Evolutionary conservation across 2,329 filamentous ascomycete species (phyloP).

Genomic region (Uncinocarpus reesii): DNA sequence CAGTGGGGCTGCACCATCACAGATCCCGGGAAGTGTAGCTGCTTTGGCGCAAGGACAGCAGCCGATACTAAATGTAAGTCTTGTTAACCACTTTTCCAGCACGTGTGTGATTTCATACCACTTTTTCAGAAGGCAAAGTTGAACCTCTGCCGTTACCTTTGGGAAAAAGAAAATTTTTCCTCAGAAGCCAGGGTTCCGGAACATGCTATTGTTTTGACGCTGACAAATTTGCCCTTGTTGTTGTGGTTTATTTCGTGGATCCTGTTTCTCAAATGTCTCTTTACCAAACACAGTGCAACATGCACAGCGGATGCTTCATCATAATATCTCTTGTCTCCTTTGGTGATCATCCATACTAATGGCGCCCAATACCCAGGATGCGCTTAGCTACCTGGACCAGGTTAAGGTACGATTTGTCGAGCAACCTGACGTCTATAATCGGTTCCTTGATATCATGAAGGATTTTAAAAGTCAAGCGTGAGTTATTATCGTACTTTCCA

Average conservation of each 20-base stretch:
- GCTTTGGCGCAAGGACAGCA: conserved; percentile 67
- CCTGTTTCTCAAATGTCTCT: background rate
- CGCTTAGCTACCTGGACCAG: conserved; percentile 91
- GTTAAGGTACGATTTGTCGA: conserved; percentile 97
- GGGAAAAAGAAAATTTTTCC: background rate
- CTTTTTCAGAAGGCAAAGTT: background rate
- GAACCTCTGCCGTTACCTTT: background rate
- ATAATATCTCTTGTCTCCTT: background rate
- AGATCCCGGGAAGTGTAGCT: conserved; percentile 43
- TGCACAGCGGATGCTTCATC: background rate
- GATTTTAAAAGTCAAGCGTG: conserved; percentile 97
- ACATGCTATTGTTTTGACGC: background rate
- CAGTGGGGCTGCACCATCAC: conserved; percentile 33
- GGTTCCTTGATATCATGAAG: conserved; percentile 98
- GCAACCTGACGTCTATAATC: conserved; percentile 93
- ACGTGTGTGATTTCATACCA: background rate
- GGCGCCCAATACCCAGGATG: conserved; percentile 51
- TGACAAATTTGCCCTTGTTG: background rate
- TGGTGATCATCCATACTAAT: conserved; percentile 16
- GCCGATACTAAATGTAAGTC: conserved; percentile 60
- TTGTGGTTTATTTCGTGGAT: conserved; percentile 2
- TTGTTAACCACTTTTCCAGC: background rate
- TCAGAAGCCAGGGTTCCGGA: background rate
- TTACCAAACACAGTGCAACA: too few species aligned
- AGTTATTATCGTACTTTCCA: conserved; percentile 29